Conservation (phyloP, 1,284 basidiomycete genomes). For the Rhodofomes roseus region DNA sequence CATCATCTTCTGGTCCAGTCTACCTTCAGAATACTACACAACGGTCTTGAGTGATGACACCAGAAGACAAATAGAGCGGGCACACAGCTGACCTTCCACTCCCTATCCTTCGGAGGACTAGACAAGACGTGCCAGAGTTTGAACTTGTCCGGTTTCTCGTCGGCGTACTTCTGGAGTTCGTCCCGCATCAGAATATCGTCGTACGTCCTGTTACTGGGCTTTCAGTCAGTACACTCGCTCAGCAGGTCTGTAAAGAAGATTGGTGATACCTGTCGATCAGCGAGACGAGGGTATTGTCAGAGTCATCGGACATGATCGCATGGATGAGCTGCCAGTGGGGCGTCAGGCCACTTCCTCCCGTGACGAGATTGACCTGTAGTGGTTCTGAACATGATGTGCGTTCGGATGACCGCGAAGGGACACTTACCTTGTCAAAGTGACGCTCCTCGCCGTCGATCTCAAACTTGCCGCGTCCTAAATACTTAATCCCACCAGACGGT, state of each 20-base stretch:
- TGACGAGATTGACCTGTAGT: constrained; percentile 21
- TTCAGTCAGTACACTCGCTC: neutral
- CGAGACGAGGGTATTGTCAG: constrained; percentile 15
- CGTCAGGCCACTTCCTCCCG: constrained; percentile 22
- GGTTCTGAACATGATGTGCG: no score
- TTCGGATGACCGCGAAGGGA: neutral
- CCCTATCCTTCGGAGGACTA: constrained; percentile 9
- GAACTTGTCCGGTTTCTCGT: constrained; percentile 14
- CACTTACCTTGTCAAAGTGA: constrained; percentile 16
- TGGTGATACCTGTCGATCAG: constrained; percentile 22
- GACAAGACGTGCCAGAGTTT: constrained; percentile 22
- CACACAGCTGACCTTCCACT: constrained; percentile 8
- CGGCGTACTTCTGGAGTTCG: constrained; percentile 15
- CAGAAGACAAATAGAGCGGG: neutral
- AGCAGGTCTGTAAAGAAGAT: no score
- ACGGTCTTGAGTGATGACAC: neutral
- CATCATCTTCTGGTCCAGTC: constrained; percentile 15
- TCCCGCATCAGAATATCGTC: constrained; percentile 21
- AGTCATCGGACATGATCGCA: constrained; percentile 16
- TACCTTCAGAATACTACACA: constrained; percentile 13
- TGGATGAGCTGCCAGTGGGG: constrained; percentile 26
- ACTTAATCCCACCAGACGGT: constrained; percentile 20
- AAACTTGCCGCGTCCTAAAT: constrained; percentile 17
- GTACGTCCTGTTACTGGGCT: constrained; percentile 18
- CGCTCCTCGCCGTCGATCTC: constrained; percentile 15